Conservation (phyloP, 2,329 filamentous ascomycete genomes). For the Fusarium sp. region DNA sequence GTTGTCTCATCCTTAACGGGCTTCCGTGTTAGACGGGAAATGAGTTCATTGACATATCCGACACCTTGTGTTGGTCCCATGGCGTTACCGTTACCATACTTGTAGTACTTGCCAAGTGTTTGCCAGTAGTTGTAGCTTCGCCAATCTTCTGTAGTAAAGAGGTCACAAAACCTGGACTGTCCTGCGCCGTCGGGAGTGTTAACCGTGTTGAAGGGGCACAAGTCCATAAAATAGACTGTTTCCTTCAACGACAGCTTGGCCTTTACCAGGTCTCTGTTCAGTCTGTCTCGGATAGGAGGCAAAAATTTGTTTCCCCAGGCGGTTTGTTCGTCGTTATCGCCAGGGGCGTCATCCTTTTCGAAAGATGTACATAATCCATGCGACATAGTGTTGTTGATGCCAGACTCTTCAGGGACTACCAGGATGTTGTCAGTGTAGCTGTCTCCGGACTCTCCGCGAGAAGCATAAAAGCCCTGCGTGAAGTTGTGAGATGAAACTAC, state of each 20-base stretch:
- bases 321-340: slow-evolving; percentile 63
- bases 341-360: slow-evolving; percentile 67
- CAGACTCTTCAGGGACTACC: slow-evolving; percentile 74
- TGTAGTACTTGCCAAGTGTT: slow-evolving; percentile 86
- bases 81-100: slow-evolving; percentile 79
- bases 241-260: slow-evolving; percentile 73
- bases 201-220: slow-evolving; percentile 89
- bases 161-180: slow-evolving; percentile 77
- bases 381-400: slow-evolving; percentile 84
- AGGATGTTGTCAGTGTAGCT: slow-evolving; percentile 68
- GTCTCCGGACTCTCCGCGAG: slow-evolving; percentile 53
- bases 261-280: slow-evolving; percentile 77
- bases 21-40: slow-evolving; percentile 78
- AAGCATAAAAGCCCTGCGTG: slow-evolving; percentile 75
- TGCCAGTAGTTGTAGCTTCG: slow-evolving; percentile 83
- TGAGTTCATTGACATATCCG: slow-evolving; percentile 87
- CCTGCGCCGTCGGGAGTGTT: slow-evolving; percentile 61
- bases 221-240: slow-evolving; percentile 82
- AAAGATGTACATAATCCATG: slow-evolving; percentile 79
- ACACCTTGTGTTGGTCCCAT: slow-evolving; percentile 88
- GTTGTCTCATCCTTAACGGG: slow-evolving; percentile 79
- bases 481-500: slow-evolving; percentile 81
- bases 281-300: slow-evolving; percentile 72
- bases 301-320: slow-evolving; percentile 74
- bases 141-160: slow-evolving; percentile 83